Percentiles rank a stretch among this genome's conserved stretches.
Evolutionary conservation across 139 green algal species (phyloP).

Genomic region (Auxenochlorella pyrenoidosa): DNA sequence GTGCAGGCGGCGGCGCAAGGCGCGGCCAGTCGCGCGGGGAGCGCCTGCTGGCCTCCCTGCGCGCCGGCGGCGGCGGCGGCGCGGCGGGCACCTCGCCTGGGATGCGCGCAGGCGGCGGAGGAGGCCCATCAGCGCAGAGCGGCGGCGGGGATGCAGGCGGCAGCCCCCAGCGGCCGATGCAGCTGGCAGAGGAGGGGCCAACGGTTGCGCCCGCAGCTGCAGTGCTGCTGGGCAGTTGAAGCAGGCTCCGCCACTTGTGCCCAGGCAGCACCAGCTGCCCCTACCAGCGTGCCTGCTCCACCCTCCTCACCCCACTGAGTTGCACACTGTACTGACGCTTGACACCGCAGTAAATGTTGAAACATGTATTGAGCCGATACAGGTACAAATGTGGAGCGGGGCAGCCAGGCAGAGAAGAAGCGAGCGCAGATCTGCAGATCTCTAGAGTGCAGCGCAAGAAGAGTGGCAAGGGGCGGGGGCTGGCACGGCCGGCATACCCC

Average conservation of each 20-base stretch:
- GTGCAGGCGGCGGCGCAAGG: not conserved
- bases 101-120: not conserved
- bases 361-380: no score
- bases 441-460: no score
- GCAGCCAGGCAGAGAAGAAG: no score
- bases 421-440: no score
- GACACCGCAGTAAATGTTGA: not conserved
- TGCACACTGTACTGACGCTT: not conserved
- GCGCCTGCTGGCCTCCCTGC: constrained; percentile 7
- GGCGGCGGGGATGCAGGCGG: not conserved
- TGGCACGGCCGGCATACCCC: no score
- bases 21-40: not conserved
- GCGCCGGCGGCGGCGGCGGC: not conserved
- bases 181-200: not conserved
- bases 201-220: not conserved
- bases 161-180: not conserved
- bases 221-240: not conserved
- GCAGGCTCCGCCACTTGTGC: not conserved
- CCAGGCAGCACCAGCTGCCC: not conserved
- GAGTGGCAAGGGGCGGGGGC: no score
- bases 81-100: not conserved
- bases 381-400: no score
- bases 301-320: not conserved
- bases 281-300: not conserved
- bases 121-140: not conserved